phyloP scores from a whole-genome alignment of 2,329 filamentous ascomycete genomes.

The Cryoendolithus antarcticus region DNA sequence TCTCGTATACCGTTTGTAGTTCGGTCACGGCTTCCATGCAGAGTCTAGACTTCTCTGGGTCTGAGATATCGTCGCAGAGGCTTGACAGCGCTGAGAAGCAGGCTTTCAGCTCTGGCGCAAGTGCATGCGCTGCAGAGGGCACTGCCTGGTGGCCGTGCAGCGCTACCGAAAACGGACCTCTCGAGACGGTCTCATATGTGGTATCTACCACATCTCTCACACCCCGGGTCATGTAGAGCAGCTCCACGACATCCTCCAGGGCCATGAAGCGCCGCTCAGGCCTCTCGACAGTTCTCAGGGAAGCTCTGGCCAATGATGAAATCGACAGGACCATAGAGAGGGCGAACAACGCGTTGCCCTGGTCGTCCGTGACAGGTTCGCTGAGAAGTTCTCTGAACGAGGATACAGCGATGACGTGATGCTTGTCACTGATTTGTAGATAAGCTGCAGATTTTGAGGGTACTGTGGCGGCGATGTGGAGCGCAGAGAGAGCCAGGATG shows the following conservation, averaged over 20 bases:
- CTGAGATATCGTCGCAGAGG: background rate
- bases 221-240: constrained; percentile 11
- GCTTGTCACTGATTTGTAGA: constrained; percentile 12
- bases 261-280: constrained; percentile 7
- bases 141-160: constrained; percentile 3
- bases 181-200: constrained; percentile 6
- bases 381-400: constrained; percentile 11
- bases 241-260: constrained; percentile 14
- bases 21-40: constrained; percentile 1
- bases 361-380: constrained; percentile 8
- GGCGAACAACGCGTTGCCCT: constrained; percentile 13
- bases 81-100: background rate
- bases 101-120: background rate
- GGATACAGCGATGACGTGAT: constrained; percentile 14
- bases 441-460: constrained; percentile 10
- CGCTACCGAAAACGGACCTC: constrained; percentile 7
- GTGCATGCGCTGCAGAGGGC: too few relatives aligned
- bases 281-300: constrained; percentile 6
- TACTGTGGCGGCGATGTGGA: constrained; percentile 11
- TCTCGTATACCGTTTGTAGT: constrained; percentile 1
- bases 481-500: constrained; percentile 14
- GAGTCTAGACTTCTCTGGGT: constrained; percentile 1
- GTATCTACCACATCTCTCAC: constrained; percentile 9
- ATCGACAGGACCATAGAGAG: constrained; percentile 8
- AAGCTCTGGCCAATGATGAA: constrained; percentile 4